Evolutionary conservation across 2,329 filamentous ascomycete species (phyloP).

Genomic region (Scorias spongiosa): DNA sequence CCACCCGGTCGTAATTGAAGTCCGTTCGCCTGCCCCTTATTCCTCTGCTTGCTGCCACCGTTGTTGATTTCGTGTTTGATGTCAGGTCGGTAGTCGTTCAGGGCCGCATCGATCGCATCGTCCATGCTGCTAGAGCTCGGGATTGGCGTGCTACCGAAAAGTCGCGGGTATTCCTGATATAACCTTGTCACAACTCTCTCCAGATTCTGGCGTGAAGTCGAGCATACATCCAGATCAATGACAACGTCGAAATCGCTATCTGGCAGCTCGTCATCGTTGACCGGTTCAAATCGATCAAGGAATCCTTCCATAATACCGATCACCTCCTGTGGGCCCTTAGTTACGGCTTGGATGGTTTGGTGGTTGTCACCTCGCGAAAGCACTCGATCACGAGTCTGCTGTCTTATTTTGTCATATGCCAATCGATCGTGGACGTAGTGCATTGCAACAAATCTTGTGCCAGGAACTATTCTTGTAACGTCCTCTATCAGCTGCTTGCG

Average conservation of each 20-base stretch:
- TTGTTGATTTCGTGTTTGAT: conserved; percentile 60
- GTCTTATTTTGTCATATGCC: conserved; percentile 55
- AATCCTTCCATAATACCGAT: conserved; percentile 92
- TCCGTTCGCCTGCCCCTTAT: conserved; percentile 19
- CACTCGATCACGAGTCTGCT: conserved; percentile 63
- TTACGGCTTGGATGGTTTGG: conserved; percentile 85
- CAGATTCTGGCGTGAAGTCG: conserved; percentile 69
- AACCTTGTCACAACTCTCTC: conserved; percentile 61
- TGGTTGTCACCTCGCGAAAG: conserved; percentile 85
- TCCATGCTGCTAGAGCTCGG: conserved; percentile 65
- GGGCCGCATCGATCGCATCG: conserved; percentile 57
- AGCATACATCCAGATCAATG: conserved; percentile 67
- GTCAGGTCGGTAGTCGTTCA: conserved; percentile 63
- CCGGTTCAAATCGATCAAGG: conserved; percentile 66
- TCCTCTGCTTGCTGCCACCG: conserved; percentile 31
- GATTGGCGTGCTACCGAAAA: conserved; percentile 47
- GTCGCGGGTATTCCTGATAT: conserved; percentile 59
- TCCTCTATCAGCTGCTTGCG: conserved; percentile 77
- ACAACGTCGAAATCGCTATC: conserved; percentile 71
- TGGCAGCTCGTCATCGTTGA: conserved; percentile 50
- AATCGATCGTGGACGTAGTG: conserved; percentile 66
- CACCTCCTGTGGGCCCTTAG: conserved; percentile 56
- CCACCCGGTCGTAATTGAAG: conserved; percentile 18
- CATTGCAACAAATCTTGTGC: conserved; percentile 64
- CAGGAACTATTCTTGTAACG: conserved; percentile 44